A percentile compares a stretch with the other conserved stretches of the same genome.
These are phyloP conservation scores for Berberis vulgaris DNA, from an alignment of 164 flowering plant species.

Conservation along the genomic window DNA sequence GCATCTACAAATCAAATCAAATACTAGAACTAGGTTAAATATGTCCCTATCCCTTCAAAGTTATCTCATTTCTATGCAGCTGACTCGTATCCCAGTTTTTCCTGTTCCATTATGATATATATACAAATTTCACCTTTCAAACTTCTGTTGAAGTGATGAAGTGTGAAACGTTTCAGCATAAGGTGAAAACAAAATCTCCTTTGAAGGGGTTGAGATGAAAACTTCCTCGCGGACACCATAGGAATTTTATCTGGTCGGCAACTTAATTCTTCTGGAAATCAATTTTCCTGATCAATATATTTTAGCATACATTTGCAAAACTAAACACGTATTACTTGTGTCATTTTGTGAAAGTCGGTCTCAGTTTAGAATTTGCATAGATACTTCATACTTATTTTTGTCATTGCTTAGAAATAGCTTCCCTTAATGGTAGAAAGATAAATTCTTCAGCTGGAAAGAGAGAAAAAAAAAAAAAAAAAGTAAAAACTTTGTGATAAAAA, in stretches of 20 bases:
- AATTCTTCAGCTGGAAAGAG: neutral
- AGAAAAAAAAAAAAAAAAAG: neutral
- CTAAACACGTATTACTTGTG: neutral
- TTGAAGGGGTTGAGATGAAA: neutral
- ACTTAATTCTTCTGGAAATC: neutral
- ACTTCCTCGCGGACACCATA: too few species aligned
- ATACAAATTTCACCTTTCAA: neutral
- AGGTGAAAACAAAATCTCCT: neutral
- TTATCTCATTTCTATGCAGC: too few species aligned
- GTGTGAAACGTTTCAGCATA: neutral
- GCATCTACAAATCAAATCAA: too few species aligned
- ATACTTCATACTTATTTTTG: neutral
- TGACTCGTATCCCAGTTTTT: too few species aligned
- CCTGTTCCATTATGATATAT: too few species aligned
- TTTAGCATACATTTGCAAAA: neutral
- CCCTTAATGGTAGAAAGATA: neutral
- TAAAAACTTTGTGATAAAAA: neutral
- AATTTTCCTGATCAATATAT: neutral
- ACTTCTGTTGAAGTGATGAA: neutral
- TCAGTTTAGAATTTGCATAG: too few species aligned
- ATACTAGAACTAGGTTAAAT: too few species aligned
- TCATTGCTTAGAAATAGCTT: neutral
- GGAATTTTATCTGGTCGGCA: neutral
- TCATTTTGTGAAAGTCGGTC: too few species aligned
- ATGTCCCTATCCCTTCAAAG: too few species aligned